Evolutionary conservation across 1,139 yeast genomes (phyloP).

Genomic region (Pichia sp.): DNA sequence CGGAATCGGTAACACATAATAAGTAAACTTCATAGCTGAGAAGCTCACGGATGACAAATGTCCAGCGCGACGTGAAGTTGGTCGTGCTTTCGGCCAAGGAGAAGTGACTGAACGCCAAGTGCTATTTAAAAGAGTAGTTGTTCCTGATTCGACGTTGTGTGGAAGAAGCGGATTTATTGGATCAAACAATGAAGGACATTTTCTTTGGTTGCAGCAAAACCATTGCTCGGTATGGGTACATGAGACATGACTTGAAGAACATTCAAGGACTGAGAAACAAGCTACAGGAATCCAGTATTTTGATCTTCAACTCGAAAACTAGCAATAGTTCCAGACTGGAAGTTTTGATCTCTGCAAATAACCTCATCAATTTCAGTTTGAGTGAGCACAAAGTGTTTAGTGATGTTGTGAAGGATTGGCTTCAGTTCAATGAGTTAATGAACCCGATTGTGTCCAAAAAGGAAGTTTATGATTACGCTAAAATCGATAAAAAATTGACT

Average conservation of each 20-base stretch:
- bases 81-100: too few species aligned
- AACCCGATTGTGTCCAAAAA: neutral
- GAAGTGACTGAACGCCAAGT: too few species aligned
- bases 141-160: too few species aligned
- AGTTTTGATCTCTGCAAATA: neutral
- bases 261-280: conserved; percentile 2
- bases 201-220: conserved; percentile 23
- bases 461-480: neutral
- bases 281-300: conserved; percentile 3
- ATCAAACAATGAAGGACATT: conserved; percentile 18
- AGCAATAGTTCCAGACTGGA: conserved; percentile 4
- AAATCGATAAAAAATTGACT: conserved; percentile 4
- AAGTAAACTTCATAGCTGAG: too few species aligned
- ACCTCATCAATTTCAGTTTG: conserved; percentile 1
- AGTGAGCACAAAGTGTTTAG: neutral
- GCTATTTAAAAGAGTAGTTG: too few species aligned
- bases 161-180: too few species aligned
- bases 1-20: too few species aligned
- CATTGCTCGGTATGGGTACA: conserved; percentile 7
- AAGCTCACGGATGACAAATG: too few species aligned
- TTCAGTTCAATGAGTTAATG: conserved; percentile 4
- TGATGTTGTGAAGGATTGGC: conserved; percentile 5
- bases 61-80: too few species aligned
- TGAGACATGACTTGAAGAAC: conserved; percentile 7
- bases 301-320: conserved; percentile 4